Conservation (phyloP, 345 rosid species). For the Citrus sinensis region DVS_A1.0 CM039164.1:15490001-15490500, state of each 20-base stretch:
- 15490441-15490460: slow-evolving; percentile 71
- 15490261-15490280: slow-evolving; percentile 35
- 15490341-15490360: slow-evolving; percentile 21
- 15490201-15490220: slow-evolving; percentile 46
- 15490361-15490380: slow-evolving; percentile 27
- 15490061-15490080: slow-evolving; percentile 80
- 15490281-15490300: slow-evolving; percentile 31
- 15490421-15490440: slow-evolving; percentile 78
- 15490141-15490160: slow-evolving; percentile 84
- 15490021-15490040: neutral
- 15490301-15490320: slow-evolving; percentile 16
- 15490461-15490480: slow-evolving; percentile 92
- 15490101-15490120: slow-evolving; percentile 88
- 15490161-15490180: slow-evolving; percentile 76
- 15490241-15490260: slow-evolving; percentile 31
- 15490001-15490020: neutral
- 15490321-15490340: slow-evolving; percentile 9
- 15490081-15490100: slow-evolving; percentile 87
- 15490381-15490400: slow-evolving; percentile 17
- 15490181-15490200: slow-evolving; percentile 97
- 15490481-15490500: slow-evolving; percentile 96
- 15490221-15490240: slow-evolving; percentile 22
- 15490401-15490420: slow-evolving; percentile 90
- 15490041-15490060: slow-evolving; percentile 69
- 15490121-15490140: slow-evolving; percentile 98